phyloP scores from a whole-genome alignment of 2,329 filamentous ascomycete genomes.

The Talaromyces sp. region DNA sequence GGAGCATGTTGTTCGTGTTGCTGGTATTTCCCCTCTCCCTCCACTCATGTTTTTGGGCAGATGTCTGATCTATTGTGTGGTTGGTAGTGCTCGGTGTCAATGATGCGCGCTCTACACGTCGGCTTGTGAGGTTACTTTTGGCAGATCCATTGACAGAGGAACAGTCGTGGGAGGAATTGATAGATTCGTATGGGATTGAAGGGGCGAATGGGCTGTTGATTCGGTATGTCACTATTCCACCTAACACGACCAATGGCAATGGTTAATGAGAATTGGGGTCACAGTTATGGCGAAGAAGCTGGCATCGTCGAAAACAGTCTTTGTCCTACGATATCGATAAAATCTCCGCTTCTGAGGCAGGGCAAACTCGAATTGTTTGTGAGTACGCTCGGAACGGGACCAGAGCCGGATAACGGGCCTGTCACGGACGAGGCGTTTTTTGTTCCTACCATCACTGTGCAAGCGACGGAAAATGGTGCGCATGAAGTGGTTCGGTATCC shows the following conservation, averaged over 20 bases:
- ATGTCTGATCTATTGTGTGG: not conserved
- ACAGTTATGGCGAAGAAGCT: conserved; percentile 54
- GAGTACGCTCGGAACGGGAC: conserved; percentile 51
- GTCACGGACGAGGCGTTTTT: conserved; percentile 62
- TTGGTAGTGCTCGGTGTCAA: conserved; percentile 50
- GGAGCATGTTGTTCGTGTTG: conserved; percentile 54
- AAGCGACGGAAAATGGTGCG: conserved; percentile 60
- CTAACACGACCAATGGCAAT: not conserved
- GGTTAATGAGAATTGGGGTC: not conserved
- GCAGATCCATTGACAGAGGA: conserved; percentile 65
- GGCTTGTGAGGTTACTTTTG: conserved; percentile 65
- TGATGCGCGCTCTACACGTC: conserved; percentile 50
- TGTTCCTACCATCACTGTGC: conserved; percentile 71
- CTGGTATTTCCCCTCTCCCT: conserved; percentile 36
- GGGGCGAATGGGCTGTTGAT: conserved; percentile 60
- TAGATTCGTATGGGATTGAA: conserved; percentile 50
- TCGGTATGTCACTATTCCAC: conserved; percentile 33
- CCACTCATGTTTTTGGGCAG: not conserved
- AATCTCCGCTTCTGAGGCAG: conserved; percentile 54
- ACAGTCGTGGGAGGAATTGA: conserved; percentile 64
- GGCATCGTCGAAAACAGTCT: conserved; percentile 49
- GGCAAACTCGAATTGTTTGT: conserved; percentile 60
- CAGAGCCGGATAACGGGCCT: conserved; percentile 48
- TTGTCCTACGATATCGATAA: conserved; percentile 54
- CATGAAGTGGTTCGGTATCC: conserved; percentile 71